Conservation (phyloP, 1,284 basidiomycete genomes). For the Marasmius tenuissimus region DNA sequence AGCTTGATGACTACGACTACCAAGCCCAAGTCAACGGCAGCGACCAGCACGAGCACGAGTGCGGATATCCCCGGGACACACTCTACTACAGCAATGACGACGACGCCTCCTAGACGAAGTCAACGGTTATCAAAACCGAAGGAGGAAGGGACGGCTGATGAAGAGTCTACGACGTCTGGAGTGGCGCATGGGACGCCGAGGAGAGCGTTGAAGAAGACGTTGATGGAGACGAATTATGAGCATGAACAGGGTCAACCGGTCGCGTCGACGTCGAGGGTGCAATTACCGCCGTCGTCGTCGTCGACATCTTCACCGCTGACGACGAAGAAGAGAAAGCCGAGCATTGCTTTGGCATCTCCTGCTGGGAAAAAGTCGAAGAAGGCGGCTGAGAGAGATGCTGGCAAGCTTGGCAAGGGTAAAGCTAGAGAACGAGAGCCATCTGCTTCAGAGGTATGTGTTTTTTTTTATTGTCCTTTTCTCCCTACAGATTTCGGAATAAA, state of each 20-base stretch:
- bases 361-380: background rate
- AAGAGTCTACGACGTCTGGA: background rate
- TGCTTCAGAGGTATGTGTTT: background rate
- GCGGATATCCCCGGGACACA: background rate
- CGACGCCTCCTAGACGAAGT: background rate
- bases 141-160: background rate
- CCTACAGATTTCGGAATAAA: too few relatives aligned
- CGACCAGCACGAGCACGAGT: background rate
- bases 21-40: background rate
- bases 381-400: too few relatives aligned
- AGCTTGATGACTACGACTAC: background rate
- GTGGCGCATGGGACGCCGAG: background rate
- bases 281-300: background rate
- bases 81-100: background rate
- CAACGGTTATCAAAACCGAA: background rate
- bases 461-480: background rate
- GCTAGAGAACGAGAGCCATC: background rate
- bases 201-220: background rate
- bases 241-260: background rate
- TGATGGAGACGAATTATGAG: background rate
- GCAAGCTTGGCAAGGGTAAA: background rate
- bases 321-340: background rate
- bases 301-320: background rate
- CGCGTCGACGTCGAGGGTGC: background rate
- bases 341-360: background rate